phyloP scores from a whole-genome alignment of 495 filamentous ascomycete genomes.

The Monascus purpureus region DNA sequence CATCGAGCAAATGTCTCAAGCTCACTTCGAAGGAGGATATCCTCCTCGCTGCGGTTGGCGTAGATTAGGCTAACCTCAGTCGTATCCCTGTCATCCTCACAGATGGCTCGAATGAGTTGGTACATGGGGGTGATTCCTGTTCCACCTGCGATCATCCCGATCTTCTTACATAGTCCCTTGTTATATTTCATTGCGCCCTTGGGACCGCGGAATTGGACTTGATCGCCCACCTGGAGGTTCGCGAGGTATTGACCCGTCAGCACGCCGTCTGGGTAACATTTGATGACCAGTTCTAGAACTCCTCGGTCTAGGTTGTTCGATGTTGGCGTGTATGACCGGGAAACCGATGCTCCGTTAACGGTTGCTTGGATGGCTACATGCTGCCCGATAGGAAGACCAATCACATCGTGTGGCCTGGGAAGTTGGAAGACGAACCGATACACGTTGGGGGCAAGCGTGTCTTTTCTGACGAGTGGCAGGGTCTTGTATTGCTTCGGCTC shows the following conservation, averaged over 20 bases:
- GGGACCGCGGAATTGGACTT: conserved; percentile 33
- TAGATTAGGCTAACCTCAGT: conserved; percentile 36
- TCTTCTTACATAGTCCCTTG: conserved; percentile 17
- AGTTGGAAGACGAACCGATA: conserved; percentile 35
- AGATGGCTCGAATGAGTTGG: conserved; percentile 38
- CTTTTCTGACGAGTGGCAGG: conserved; percentile 31
- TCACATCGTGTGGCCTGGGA: conserved; percentile 19
- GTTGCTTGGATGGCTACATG: conserved; percentile 35
- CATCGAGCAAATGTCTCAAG: conserved; percentile 31
- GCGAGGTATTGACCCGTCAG: conserved; percentile 34
- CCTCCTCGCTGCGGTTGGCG: conserved; percentile 25
- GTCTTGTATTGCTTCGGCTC: conserved; percentile 29
- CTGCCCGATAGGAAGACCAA: conserved; percentile 40
- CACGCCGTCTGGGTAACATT: conserved; percentile 33
- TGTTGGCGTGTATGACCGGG: conserved; percentile 36
- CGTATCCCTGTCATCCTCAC: conserved; percentile 31
- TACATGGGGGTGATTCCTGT: conserved; percentile 46
- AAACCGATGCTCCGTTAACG: conserved; percentile 27
- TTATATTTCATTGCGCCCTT: conserved; percentile 33
- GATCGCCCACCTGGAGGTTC: conserved; percentile 24
- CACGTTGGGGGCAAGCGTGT: conserved; percentile 28
- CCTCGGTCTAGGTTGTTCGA: conserved; percentile 38
- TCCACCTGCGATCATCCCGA: conserved; percentile 39
- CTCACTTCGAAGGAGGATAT: conserved; percentile 28
- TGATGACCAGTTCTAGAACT: conserved; percentile 32